Evolutionary conservation across 257 asterid genomes (phyloP), one percentile per base, ranked within the genome.

Genomic region (Solanum bulbocastanum): DNA sequence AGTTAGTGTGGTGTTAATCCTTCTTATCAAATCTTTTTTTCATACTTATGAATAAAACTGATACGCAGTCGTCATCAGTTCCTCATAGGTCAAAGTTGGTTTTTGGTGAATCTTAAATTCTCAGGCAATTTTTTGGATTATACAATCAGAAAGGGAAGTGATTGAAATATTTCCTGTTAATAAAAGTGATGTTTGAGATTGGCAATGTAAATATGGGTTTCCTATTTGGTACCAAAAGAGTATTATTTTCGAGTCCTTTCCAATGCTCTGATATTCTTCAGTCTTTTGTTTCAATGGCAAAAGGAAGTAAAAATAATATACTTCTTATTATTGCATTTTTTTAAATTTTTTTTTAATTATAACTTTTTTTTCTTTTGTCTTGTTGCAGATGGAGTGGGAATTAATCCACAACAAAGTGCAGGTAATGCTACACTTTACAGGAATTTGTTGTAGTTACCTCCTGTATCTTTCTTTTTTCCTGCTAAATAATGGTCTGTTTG

Each of bases 351-450:
- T 86, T 40, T 84, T 46, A 10, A 15, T 3, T 18, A 72, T 33
- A 18, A 1, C 4, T 32, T 69, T 81, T 72, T 78, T 18, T 27
- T 23, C n/a, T 73, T 81, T 30, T 44, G 42, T 46, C 40, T 46
- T 46, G 66, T 81, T 27, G 6, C 94, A 96, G 99, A 95, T 94
- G 99, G 99, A 69, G 98, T 96, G 58, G 99, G 98, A 91, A 96
- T 96, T 87, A 96, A 94, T 92, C 99, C 98, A 85, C 98, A 96
- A 65, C 99, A 96, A 89, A 95, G 98, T 94, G 99, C 98, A 92
- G 99, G 99, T 96, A 91, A 39, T 88, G 88, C 79, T 3, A 12
- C n/a, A 66, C 37, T 87, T 68, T 22, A n/a, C 82, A 56, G 11
- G 86, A 85, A 27, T 87, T 32, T 75, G 36, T 76, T 81, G 16